These are phyloP conservation scores for Desmodesmus armatus DNA, from an alignment of 139 green algal genomes.

Conservation along the genomic window DNA sequence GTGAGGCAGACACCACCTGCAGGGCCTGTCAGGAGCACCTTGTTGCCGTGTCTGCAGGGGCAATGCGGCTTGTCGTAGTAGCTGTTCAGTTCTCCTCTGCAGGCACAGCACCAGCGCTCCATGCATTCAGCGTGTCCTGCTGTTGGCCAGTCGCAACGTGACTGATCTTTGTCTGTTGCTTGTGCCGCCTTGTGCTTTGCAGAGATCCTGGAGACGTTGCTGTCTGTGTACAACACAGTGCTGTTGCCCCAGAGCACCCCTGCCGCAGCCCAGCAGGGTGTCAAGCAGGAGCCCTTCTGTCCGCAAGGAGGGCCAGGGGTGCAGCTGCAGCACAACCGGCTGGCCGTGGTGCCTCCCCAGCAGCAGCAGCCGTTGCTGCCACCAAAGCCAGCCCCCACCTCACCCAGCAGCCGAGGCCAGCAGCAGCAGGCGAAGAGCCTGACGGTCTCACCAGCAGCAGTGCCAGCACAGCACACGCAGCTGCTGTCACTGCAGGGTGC, in stretches of 20 bases:
- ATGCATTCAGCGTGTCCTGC: background rate
- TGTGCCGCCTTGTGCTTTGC: background rate
- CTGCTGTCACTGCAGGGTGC: too few relatives aligned
- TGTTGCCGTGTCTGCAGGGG: too few relatives aligned
- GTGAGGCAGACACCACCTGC: background rate
- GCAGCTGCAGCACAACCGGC: constrained; percentile 37
- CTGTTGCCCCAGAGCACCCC: background rate
- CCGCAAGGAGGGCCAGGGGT: background rate
- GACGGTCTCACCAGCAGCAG: too few relatives aligned
- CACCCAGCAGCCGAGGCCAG: too few relatives aligned
- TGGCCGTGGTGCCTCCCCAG: constrained; percentile 1
- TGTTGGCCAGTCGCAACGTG: background rate
- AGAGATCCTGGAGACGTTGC: constrained; percentile 19
- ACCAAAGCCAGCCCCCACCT: too few relatives aligned
- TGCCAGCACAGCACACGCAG: too few relatives aligned
- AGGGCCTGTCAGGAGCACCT: background rate
- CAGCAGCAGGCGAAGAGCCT: too few relatives aligned
- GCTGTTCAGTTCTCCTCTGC: background rate
- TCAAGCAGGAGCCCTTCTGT: background rate
- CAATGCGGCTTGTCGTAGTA: background rate
- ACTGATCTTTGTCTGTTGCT: background rate
- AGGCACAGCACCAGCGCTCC: background rate
- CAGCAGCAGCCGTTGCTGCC: constrained; percentile 3
- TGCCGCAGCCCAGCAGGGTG: background rate
- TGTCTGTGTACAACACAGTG: constrained; percentile 29